Evolutionary conservation across 371 early-diverging fungal species (phyloP), one percentile per base, ranked within the genome.

Genomic region (Mortierella sp.): DNA sequence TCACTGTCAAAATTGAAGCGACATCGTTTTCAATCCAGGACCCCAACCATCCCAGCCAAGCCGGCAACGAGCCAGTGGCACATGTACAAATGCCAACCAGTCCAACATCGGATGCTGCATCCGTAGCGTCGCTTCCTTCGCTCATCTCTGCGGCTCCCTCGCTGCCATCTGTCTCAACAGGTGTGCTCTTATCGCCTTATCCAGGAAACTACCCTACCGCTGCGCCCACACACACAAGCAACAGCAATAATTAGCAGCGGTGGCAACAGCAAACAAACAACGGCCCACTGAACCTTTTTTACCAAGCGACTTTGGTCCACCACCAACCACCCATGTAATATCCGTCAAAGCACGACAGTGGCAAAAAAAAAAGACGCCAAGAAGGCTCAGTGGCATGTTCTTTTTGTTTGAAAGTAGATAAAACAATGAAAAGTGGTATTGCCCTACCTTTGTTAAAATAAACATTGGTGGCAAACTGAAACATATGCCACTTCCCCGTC

Each of bases 1-100:
- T 82, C 40, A 78, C 78, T 4, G 82, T 82, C 28, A 24, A 72
- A 46, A 78, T 82, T 46, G 82, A 82, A 44, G 71, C 82, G 34
- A 82, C 78, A 0, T 82, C 78, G 5, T 43, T 78, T 28, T 31
- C 64, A 10, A 44, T 82, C 40, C 72, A 78, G 34, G 82, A 82
- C 37, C 48, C 69, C 24, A 53, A 9, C 21, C 64, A 64, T 21
- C 64, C 64, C 21, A 64, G 37, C 64, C 21, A 64, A 37, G 8
- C 9, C 8, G 3, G 34, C 19, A 64, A 64, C 37, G 37, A 37
- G 28, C 13, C 57, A 57, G 13, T 26, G 57, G n/a, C 57, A 28
- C 28, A 0, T 13, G 28, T 31, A 1, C 19, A 28, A 5, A 31
- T 31, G 11, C 50, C 50, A 44, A 14, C 28, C 14, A 50, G 13